A percentile compares a stretch with the other conserved stretches of the same genome.
phyloP scores from a whole-genome alignment of 257 asterid genomes.

The Ophiorrhiza pumila region DNA sequence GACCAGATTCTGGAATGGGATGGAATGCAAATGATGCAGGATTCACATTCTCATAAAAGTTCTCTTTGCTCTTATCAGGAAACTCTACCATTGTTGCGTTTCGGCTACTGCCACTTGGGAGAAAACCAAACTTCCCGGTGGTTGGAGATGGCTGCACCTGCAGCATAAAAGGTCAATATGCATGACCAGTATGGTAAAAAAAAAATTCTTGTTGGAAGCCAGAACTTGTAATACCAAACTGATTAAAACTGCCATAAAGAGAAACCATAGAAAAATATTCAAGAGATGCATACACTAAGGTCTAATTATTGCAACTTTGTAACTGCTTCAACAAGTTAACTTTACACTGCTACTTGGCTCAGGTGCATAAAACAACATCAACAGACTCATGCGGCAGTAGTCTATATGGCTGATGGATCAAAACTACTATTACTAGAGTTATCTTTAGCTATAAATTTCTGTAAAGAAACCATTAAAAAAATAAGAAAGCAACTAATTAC shows the following conservation, averaged over 20 bases:
- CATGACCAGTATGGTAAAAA: neutral
- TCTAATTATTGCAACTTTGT: neutral
- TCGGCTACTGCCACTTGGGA: constrained; percentile 33
- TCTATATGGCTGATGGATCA: neutral
- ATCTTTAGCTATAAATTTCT: neutral
- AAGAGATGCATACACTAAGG: neutral
- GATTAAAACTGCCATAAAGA: neutral
- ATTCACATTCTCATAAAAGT: constrained; percentile 40
- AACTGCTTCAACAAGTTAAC: neutral
- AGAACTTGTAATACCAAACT: neutral
- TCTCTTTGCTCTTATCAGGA: constrained; percentile 51
- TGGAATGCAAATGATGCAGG: constrained; percentile 65
- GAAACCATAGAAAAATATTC: no score
- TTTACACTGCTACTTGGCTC: neutral
- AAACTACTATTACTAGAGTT: neutral
- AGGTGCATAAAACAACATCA: neutral
- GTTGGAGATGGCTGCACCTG: constrained; percentile 72
- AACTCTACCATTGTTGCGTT: constrained; percentile 29
- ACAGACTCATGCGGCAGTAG: neutral
- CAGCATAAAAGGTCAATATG: constrained; percentile 10
- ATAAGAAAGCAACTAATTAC: neutral
- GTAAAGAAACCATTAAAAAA: neutral
- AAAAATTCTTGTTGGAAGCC: neutral
- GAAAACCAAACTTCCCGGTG: constrained; percentile 56
- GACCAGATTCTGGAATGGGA: constrained; percentile 47